Evolutionary conservation across 2,329 filamentous ascomycete species (phyloP), one percentile per base, ranked within the genome.

Genomic region (Dendrostoma leiphaemia): DNA sequence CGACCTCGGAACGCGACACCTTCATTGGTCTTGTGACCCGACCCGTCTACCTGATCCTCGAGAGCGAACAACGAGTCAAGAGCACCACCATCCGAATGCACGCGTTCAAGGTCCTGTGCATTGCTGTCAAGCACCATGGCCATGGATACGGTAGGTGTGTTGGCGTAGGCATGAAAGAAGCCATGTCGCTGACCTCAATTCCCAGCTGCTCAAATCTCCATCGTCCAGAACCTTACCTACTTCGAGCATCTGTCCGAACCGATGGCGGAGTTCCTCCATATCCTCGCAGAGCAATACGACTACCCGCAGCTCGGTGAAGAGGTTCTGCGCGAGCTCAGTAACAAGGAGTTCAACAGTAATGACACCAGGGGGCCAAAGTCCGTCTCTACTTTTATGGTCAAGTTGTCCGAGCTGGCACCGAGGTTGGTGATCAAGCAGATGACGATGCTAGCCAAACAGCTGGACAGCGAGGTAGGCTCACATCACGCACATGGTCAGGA

Each of bases 201-300:
- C 37, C 8, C 64, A 95, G 90, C 90, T 48, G 94, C 94, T 2
- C 94, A 99, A 79, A 97, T 96, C 45, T 96, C 92, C 43, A 96
- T 99, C 65, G 92, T 97, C 51, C 94, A 99, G 70, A 97, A 94
- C 67, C 75, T 99, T 61, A 96, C 94, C 5, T 99, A 99, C 69
- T 99, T 97, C 65, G 94, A 99, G 72, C 94, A 99, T 71, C 76
- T 99, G n/a, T 93, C 94, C 0, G 94, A 99, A 67, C 94, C 94
- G 1, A 99, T 99, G 94, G 94, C 94, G 29, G 95, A 99, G 69
- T 96, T 99, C 64, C 76, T 99, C 4, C 91, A 97, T 64, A 99
- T 97, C 65, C 78, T 99, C 24, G 88, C 92, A 1, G 92, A 97
- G 68, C 93, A 97, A 74, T 99, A 97, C 74, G 94, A 99, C 72